Conservation (phyloP, 2,329 filamentous ascomycete genomes). For the Malbranchea cinnamomea region DNA sequence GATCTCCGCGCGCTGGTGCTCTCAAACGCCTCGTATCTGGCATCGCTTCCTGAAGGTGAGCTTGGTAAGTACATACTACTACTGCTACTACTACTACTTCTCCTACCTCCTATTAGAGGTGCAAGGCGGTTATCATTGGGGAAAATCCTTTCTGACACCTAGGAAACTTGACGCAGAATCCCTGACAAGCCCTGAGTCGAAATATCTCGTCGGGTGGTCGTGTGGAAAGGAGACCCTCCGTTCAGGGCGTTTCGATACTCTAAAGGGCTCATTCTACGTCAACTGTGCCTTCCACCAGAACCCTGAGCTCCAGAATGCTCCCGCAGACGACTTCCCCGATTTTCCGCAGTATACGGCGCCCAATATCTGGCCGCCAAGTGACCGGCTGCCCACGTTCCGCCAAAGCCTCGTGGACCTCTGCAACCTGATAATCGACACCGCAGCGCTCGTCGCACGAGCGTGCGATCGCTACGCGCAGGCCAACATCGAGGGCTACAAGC, state of each 20-base stretch:
- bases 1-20: conserved; percentile 59
- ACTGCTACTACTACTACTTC: no score
- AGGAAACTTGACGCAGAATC: conserved; percentile 24
- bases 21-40: conserved; percentile 79
- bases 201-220: conserved; percentile 50
- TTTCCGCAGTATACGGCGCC: conserved; percentile 81
- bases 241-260: conserved; percentile 45
- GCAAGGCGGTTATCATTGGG: no score
- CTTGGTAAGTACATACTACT: conserved; percentile 42
- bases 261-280: conserved; percentile 51
- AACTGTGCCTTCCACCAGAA: conserved; percentile 42
- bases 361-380: conserved; percentile 70
- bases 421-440: conserved; percentile 73
- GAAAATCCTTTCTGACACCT: no score
- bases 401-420: conserved; percentile 61
- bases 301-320: conserved; percentile 21
- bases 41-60: conserved; percentile 56
- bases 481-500: conserved; percentile 62
- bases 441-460: conserved; percentile 72
- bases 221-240: conserved; percentile 49
- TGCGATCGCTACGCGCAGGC: conserved; percentile 73
- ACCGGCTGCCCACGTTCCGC: conserved; percentile 60
- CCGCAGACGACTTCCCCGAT: conserved; percentile 26
- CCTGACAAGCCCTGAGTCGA: conserved; percentile 32
- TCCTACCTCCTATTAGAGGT: no score